Evolutionary conservation across 2,329 filamentous ascomycete genomes (phyloP).

Genomic region (Bertia moriformis): DNA sequence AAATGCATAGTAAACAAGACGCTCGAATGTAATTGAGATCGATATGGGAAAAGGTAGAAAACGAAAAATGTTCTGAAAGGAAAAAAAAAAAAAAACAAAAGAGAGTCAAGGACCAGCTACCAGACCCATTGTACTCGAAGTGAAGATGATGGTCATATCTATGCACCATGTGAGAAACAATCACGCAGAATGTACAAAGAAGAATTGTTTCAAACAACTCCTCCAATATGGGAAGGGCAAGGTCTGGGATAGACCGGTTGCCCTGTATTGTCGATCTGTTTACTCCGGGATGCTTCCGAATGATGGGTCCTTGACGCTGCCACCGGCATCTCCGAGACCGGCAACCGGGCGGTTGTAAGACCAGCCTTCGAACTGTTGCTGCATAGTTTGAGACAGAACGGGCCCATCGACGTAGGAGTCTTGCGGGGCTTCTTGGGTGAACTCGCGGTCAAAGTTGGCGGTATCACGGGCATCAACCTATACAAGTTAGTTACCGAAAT

Average conservation of each 20-base stretch:
- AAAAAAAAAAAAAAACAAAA: neutral
- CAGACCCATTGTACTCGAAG: neutral
- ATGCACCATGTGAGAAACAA: too few relatives aligned
- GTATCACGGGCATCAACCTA: constrained; percentile 79
- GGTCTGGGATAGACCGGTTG: neutral
- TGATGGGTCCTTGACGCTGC: constrained; percentile 78
- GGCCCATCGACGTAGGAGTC: constrained; percentile 90
- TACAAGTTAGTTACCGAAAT: constrained; percentile 12
- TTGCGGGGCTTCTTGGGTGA: constrained; percentile 75
- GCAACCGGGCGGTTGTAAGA: constrained; percentile 94
- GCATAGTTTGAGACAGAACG: constrained; percentile 83
- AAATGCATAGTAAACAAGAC: too few relatives aligned
- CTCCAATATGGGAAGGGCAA: neutral
- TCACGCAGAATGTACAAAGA: too few relatives aligned
- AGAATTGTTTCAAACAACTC: neutral
- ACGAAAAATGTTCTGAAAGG: neutral
- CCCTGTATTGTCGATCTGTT: constrained; percentile 4
- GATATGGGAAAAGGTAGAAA: neutral
- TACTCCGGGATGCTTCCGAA: constrained; percentile 49
- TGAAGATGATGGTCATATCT: neutral
- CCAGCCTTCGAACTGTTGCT: constrained; percentile 91
- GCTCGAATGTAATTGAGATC: neutral
- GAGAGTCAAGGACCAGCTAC: neutral
- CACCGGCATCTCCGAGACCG: constrained; percentile 80
- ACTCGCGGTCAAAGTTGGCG: constrained; percentile 81